Conservation (phyloP, 192 early-diverging fungal species). For the Coemansia sp. region DNA sequence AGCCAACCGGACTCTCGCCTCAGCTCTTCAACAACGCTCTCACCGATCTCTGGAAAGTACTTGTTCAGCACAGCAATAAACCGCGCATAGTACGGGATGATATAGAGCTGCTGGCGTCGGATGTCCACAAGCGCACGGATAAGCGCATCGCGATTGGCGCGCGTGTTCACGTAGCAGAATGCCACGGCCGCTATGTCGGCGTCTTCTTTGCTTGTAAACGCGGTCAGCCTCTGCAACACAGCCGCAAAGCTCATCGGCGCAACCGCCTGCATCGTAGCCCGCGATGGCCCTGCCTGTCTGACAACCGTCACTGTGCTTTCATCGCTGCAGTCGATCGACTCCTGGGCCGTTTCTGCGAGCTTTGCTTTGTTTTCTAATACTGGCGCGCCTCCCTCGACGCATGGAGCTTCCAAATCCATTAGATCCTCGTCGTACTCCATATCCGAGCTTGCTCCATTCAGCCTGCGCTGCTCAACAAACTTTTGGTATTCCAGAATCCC, state of each 20-base stretch:
- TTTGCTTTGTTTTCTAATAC: not conserved
- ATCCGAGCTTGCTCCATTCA: slow-evolving; percentile 2
- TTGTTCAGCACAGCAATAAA: slow-evolving; percentile 83
- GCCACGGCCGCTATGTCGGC: slow-evolving; percentile 90
- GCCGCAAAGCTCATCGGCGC: slow-evolving; percentile 60
- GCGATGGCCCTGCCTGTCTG: slow-evolving; percentile 21
- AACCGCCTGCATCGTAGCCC: slow-evolving; percentile 15
- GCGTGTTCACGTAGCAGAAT: slow-evolving; percentile 90
- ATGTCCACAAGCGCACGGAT: slow-evolving; percentile 75
- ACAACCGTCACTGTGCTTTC: slow-evolving; percentile 27
- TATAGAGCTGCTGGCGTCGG: slow-evolving; percentile 74
- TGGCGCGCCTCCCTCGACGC: not conserved
- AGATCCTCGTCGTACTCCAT: not conserved
- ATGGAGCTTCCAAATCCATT: not conserved
- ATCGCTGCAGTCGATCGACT: slow-evolving; percentile 20
- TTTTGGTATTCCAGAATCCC: slow-evolving; percentile 47
- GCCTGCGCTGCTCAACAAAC: slow-evolving; percentile 32
- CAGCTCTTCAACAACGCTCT: slow-evolving; percentile 62
- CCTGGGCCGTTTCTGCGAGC: not conserved
- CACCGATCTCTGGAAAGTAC: slow-evolving; percentile 86
- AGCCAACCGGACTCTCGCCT: slow-evolving; percentile 60
- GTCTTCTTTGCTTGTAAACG: slow-evolving; percentile 73
- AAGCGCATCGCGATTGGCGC: slow-evolving; percentile 70
- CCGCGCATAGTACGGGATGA: slow-evolving; percentile 89
- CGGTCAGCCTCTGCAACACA: slow-evolving; percentile 71